Base-by-base conservation (phyloP, 768 basidiomycete species). In the Kwoniella sp. region DNA sequence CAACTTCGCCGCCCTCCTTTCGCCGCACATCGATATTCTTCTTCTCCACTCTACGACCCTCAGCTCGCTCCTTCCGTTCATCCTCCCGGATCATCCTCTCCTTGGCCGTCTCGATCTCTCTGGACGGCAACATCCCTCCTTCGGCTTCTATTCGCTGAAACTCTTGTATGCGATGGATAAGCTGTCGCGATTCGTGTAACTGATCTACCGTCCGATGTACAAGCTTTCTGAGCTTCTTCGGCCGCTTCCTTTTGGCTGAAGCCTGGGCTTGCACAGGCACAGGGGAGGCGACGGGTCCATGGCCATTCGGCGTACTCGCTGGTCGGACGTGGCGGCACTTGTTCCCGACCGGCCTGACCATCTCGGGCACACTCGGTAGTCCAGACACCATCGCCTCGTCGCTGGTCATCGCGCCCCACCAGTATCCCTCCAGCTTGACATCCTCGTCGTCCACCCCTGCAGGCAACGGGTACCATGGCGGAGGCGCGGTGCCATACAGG, bases 11-110 rank as follows among this genome's bases (percentile, higher is more conserved):
- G 10, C 65, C 68, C 10, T 34, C 23, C 31, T 53, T 63, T 31
- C 42, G 38, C 48, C 67, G 52, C 50, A 58, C 57, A 20, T 12
- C 46, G 5, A 38, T 40, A 31, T 62, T 50, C 27, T 20, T 32
- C 34, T 44, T 46, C 38, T 71, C 70, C n/a, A 46, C 58, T 33
- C 50, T 49, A 23, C 43, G 41, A 12, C 23, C 38, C 26, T 48
- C 34, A 12, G 56, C 63, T 41, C 62, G 46, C 29, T 60, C 52
- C 10, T 32, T 42, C 23, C 47, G 38, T 41, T 65, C 59, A 25
- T 89, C 46, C 77, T 76, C 20, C 81, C 81, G 87, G 84, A 89
- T 60, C 79, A 77, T 65, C 85, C 66, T 75, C 85, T 91, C 62
- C 49, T 82, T 79, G 37, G 76, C 83, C 52, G 79, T 83, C 50